phyloP scores from a whole-genome alignment of 2,329 filamentous ascomycete species.

The Fusarium sp. region DNA sequence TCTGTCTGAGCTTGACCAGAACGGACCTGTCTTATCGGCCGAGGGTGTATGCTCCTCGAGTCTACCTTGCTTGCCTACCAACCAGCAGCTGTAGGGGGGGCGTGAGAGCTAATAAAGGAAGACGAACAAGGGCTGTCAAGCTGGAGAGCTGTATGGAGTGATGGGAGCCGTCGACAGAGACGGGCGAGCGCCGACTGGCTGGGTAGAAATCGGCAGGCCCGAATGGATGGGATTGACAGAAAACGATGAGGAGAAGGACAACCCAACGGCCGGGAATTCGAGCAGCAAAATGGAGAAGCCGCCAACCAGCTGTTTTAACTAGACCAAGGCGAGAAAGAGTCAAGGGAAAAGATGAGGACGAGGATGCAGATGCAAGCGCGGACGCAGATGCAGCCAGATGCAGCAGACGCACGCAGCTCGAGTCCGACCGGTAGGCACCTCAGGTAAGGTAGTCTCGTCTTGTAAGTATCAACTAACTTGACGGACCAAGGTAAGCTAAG shows the following conservation, averaged over 20 bases:
- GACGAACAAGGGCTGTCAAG: conserved; percentile 31
- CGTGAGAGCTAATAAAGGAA: conserved; percentile 32
- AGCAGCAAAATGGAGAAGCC: conserved; percentile 27
- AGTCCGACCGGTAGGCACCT: conserved; percentile 21
- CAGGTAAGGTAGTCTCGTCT: conserved; percentile 19
- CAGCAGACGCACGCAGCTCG: conserved; percentile 8
- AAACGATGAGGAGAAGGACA: conserved; percentile 29
- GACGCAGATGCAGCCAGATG: conserved; percentile 1
- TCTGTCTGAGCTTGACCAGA: conserved; percentile 27
- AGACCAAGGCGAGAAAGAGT: conserved; percentile 25
- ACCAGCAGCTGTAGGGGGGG: conserved; percentile 16
- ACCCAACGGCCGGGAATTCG: conserved; percentile 22
- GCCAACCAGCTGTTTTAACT: conserved; percentile 23
- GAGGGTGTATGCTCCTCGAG: conserved; percentile 9
- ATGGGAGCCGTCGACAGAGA: conserved; percentile 29
- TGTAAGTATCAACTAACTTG: conserved; percentile 20
- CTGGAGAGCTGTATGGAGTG: conserved; percentile 29
- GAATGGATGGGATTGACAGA: conserved; percentile 41
- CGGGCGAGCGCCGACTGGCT: conserved; percentile 42
- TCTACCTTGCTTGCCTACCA: conserved; percentile 2
- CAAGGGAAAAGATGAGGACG: conserved; percentile 18
- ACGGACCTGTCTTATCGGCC: conserved; percentile 31
- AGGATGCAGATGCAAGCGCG: conserved; percentile 13
- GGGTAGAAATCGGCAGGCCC: conserved; percentile 33
- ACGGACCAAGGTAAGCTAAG: conserved; percentile 15